These are phyloP conservation scores for Hirschioporus abietinus DNA, from an alignment of 768 basidiomycete species.

Conservation along the genomic window DNA sequence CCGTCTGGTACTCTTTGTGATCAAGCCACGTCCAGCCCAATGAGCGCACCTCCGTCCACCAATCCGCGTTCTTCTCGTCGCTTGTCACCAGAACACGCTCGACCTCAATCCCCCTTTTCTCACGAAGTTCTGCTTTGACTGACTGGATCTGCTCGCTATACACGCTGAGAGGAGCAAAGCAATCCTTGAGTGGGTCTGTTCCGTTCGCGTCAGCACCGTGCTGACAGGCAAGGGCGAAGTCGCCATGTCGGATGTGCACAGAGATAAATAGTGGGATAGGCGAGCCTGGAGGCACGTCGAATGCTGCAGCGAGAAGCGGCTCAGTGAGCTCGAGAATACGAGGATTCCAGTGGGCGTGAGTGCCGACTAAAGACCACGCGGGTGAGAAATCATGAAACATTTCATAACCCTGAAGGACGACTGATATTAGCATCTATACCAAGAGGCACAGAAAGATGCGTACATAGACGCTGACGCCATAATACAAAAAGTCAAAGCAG, in stretches of 20 bases:
- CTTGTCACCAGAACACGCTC: conserved; percentile 59
- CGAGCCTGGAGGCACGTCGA: conserved; percentile 28
- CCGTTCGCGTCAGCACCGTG: conserved; percentile 16
- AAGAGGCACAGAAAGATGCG: background rate
- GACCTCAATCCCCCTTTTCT: conserved; percentile 39
- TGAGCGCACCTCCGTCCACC: conserved; percentile 48
- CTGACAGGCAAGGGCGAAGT: conserved; percentile 45
- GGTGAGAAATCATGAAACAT: conserved; percentile 53
- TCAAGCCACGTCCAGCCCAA: conserved; percentile 50
- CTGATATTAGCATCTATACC: background rate
- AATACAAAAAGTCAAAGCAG: conserved; percentile 18
- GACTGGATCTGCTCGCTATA: conserved; percentile 51
- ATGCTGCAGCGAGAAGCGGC: conserved; percentile 40
- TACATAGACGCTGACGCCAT: conserved; percentile 7
- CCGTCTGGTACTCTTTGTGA: conserved; percentile 38
- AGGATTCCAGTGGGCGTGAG: conserved; percentile 45
- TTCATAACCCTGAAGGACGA: conserved; percentile 40
- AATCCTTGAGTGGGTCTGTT: conserved; percentile 30
- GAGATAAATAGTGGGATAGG: conserved; percentile 38
- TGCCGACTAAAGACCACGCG: conserved; percentile 55
- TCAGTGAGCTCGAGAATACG: conserved; percentile 37
- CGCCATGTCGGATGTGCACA: conserved; percentile 51
- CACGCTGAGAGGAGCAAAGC: conserved; percentile 46
- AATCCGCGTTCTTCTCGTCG: conserved; percentile 49
- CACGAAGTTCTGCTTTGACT: conserved; percentile 43